phyloP scores from a whole-genome alignment of 179 eudicot genomes.

The Nepenthes alata region DNA sequence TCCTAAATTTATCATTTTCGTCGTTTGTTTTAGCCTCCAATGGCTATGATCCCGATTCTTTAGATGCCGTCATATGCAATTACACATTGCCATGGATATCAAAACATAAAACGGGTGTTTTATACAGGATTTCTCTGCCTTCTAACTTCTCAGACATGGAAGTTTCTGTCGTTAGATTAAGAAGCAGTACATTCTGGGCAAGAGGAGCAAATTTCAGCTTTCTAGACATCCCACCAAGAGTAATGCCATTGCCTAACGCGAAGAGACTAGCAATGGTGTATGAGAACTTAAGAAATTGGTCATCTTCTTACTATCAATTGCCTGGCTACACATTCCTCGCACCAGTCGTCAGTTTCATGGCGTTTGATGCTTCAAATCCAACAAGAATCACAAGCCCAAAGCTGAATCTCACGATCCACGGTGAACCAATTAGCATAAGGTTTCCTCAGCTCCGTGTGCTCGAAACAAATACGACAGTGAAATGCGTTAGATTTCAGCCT shows the following conservation, averaged over 20 bases:
- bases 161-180: conserved; percentile 33
- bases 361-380: conserved; percentile 31
- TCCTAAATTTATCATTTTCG: conserved; percentile 1
- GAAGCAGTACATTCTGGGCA: conserved; percentile 30
- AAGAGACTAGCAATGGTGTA: conserved; percentile 40
- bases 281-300: conserved; percentile 53
- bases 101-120: conserved; percentile 32
- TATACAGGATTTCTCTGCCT: conserved; percentile 46
- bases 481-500: conserved; percentile 42
- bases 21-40: conserved; percentile 3
- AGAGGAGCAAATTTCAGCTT: conserved; percentile 36
- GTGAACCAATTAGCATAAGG: conserved; percentile 26
- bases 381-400: not conserved
- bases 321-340: conserved; percentile 42
- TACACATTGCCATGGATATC: conserved; percentile 14
- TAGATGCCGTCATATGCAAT: conserved; percentile 33
- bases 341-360: conserved; percentile 39
- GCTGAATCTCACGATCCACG: conserved; percentile 17
- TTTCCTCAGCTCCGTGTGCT: conserved; percentile 20
- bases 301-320: conserved; percentile 47
- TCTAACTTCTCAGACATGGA: conserved; percentile 41
- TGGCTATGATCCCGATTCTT: conserved; percentile 9
- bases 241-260: conserved; percentile 30
- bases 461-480: not conserved
- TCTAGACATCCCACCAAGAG: conserved; percentile 39